Evolutionary conservation across 2,329 filamentous ascomycete genomes (phyloP), one percentile per base, ranked within the genome.

Genomic region (Curvularia spicifera): DNA sequence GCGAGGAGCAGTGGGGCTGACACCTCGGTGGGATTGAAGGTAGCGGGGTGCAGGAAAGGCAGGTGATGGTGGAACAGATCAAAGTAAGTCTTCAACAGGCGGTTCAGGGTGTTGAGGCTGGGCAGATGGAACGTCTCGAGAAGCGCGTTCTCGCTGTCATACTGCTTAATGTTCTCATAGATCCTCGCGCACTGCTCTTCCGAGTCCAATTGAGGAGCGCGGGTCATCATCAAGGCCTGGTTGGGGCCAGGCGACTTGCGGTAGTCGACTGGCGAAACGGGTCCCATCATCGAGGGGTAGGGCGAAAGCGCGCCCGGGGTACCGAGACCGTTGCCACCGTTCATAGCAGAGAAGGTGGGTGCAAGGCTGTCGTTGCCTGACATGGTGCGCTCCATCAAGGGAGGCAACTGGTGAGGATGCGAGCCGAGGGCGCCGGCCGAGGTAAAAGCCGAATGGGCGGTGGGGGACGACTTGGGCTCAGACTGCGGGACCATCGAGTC

Each of bases 21-120:
- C 4, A 90, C 86, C 66, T 89, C 84, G 4, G 90, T 89, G 3
- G 93, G 91, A 64, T 88, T 86, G 80, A 98, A 98, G 0, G 95
- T 96, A 15, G 91, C 87, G 44, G 94, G 93, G 73, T 99, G 95
- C 74, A 99, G 79, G 81, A 99, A 98, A 1, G 95, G 95, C 73
- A 98, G 80, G 74, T 99, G 95, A 71, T 97, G 95, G 74, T 99
- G 95, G 79, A 98, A 99, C 71, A 97, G 83, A 75, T 91, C 93
- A 78, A 98, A 99, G 82, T 98, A 99, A 1, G 94, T 97, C 59
- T 93, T 91, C 62, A 99, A 82, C 77, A 97, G 97, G 63, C 93
- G 87, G 79, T 99, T 98, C 75, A 98, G 81, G 2, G 91, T 90
- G 35, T 87, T 84, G 35, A 93, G 84, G 65, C 85, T 89, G 5